Base-by-base conservation (phyloP, 805 yeast species). In the Zygosaccharomyces gambellarensis region DNA sequence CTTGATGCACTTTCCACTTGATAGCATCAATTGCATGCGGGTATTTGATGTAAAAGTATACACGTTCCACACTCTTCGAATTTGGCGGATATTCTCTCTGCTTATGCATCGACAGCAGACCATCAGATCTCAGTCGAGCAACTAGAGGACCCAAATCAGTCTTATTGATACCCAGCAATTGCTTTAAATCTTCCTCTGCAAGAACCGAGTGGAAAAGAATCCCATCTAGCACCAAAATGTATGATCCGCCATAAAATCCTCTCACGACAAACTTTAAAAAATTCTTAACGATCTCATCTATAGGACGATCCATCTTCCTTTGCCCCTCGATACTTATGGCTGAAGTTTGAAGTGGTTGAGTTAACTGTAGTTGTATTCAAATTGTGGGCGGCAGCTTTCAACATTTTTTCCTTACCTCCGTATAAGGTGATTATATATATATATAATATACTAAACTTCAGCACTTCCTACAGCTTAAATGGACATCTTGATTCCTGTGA, bases 11-110 rank as follows among this genome's bases (percentile, higher is more conserved):
- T 63, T 90, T 90, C 98, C 98, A 94, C 69, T 94, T 94, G 64
- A 94, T 82, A 3, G 97, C 82, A 70, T 94, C 99, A 36, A 94
- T 87, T 0, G 98, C 95, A 66, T 90, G 96, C 2, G 97, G 88
- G 64, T 80, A 81, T 63, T 89, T 96, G 47, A 92, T 83, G 67
- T 80, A 94, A 70, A 85, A 94, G 60, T 89, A 89, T 2, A 92
- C 85, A 59, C 90, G 78, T 23, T 83, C 78, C 42, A 83, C 81
- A 48, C 85, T 79, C 53, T 96, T 75, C 53, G 73, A 71, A 49
- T 81, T 86, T 22, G 78, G 76, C 3, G 79, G 81, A 51, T 79
- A 85, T 54, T 81, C 89, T 67, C 85, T 81, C 63, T 86, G 94
- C 28, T 77, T 76, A 53, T 87, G 90, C 31, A 79, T 79, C 5